Evolutionary conservation across 495 filamentous ascomycete species (phyloP).

Genomic region (Rhizodiscina lignyota): DNA sequence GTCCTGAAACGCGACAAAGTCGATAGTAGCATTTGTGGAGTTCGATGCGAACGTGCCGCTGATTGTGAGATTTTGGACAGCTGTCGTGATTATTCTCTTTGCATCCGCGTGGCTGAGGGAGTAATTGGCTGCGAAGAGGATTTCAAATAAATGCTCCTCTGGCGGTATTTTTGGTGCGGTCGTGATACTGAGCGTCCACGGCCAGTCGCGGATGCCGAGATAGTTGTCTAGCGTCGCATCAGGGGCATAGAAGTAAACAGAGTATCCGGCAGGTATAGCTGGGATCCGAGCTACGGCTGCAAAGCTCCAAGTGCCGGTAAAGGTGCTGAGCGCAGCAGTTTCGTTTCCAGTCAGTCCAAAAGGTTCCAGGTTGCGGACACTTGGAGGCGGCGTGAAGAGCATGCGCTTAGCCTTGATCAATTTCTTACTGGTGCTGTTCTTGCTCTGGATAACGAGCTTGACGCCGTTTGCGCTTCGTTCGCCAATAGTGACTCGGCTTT

Average conservation of each 20-base stretch:
- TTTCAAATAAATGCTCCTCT: constrained; percentile 1
- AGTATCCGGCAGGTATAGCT: constrained; percentile 4
- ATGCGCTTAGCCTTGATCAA: constrained; percentile 8
- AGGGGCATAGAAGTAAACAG: constrained; percentile 1
- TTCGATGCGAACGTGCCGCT: too few species aligned
- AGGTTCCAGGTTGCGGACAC: neutral
- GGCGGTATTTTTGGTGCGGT: constrained; percentile 1
- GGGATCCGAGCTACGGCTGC: constrained; percentile 3
- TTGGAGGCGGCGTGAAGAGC: constrained; percentile 3
- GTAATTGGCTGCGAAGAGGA: constrained; percentile 2
- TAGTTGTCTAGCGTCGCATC: constrained; percentile 1
- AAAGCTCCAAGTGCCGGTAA: constrained; percentile 3
- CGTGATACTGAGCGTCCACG: constrained; percentile 3
- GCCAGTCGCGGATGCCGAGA: constrained; percentile 1
- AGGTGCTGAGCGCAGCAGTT: constrained; percentile 3
- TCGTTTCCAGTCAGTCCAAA: constrained; percentile 4
- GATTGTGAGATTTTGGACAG: too few species aligned
- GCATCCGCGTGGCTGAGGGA: constrained; percentile 1
- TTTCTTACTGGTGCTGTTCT: neutral
- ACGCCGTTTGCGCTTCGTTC: constrained; percentile 2
- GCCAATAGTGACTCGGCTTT: neutral
- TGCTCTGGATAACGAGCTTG: constrained; percentile 2
- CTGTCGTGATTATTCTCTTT: too few species aligned
- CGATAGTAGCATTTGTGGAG: too few species aligned
- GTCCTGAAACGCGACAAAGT: too few species aligned